Conservation (phyloP, 192 early-diverging fungal species). For the Phlyctochytrium planicorne region DNA sequence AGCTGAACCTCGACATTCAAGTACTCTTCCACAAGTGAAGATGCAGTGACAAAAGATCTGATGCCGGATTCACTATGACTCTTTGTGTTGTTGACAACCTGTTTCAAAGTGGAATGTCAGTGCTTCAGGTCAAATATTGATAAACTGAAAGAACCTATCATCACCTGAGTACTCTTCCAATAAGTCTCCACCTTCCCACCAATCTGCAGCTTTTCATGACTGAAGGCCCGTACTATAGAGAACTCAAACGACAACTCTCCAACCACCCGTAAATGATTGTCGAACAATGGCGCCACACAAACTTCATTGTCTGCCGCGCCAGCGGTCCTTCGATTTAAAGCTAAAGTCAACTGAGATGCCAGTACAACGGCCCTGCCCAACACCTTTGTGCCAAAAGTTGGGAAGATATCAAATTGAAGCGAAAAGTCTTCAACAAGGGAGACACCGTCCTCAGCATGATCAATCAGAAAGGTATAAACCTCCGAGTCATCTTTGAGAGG, state of each 20-base stretch:
- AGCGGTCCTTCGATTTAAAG: slow-evolving; percentile 13
- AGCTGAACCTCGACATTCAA: slow-evolving; percentile 86
- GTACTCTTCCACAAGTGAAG: slow-evolving; percentile 90
- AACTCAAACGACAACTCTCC: slow-evolving; percentile 86
- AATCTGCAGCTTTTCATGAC: slow-evolving; percentile 84
- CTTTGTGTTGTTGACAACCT: slow-evolving; percentile 36
- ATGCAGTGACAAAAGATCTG: slow-evolving; percentile 78
- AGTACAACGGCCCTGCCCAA: slow-evolving; percentile 86
- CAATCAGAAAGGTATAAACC: slow-evolving; percentile 81
- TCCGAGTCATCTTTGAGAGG: slow-evolving; percentile 81
- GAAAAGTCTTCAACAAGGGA: slow-evolving; percentile 56
- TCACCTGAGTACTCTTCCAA: slow-evolving; percentile 94
- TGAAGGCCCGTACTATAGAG: slow-evolving; percentile 82
- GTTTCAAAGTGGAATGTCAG: not conserved
- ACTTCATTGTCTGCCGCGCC: slow-evolving; percentile 29
- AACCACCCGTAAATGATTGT: slow-evolving; percentile 87
- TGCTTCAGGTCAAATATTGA: slow-evolving; percentile 1
- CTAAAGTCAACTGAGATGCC: slow-evolving; percentile 59
- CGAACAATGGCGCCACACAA: slow-evolving; percentile 75
- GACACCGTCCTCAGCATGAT: slow-evolving; percentile 17
- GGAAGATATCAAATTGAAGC: slow-evolving; percentile 93
- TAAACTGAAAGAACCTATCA: not conserved
- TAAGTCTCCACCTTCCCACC: slow-evolving; percentile 97
- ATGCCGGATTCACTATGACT: slow-evolving; percentile 32
- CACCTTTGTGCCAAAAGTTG: slow-evolving; percentile 94